phyloP scores from a whole-genome alignment of 139 green algal genomes.

The Yamagishiella unicocca region DNA sequence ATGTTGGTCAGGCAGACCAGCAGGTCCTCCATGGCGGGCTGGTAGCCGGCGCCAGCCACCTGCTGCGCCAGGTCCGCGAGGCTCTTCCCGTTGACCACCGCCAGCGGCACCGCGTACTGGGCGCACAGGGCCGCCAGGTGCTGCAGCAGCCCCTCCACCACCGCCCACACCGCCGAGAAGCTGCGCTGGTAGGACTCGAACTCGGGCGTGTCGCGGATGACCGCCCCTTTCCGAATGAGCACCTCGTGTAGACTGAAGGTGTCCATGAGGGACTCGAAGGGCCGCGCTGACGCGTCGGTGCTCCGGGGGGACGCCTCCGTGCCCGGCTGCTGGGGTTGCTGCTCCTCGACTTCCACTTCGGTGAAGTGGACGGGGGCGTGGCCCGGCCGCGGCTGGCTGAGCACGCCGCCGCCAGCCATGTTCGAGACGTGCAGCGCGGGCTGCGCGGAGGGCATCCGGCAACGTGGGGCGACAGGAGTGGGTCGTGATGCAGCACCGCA shows the following conservation, averaged over 20 bases:
- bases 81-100: slow-evolving; percentile 68
- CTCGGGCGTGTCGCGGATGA: slow-evolving; percentile 69
- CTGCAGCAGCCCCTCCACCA: slow-evolving; percentile 59
- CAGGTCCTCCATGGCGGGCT: slow-evolving; percentile 64
- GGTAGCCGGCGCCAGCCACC: slow-evolving; percentile 26
- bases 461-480: too few species aligned
- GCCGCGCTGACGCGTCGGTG: slow-evolving; percentile 3
- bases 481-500: too few species aligned
- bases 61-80: slow-evolving; percentile 60
- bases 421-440: slow-evolving; percentile 1
- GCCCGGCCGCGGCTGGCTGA: background rate
- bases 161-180: slow-evolving; percentile 59
- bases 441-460: background rate
- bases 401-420: slow-evolving; percentile 19
- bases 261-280: slow-evolving; percentile 75
- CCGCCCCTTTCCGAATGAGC: slow-evolving; percentile 65
- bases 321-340: background rate
- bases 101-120: slow-evolving; percentile 68
- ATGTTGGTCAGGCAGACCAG: slow-evolving; percentile 76
- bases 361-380: background rate
- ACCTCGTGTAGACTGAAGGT: slow-evolving; percentile 72
- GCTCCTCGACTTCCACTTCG: background rate
- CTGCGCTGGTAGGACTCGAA: slow-evolving; percentile 68
- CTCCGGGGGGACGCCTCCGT: background rate
- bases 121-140: slow-evolving; percentile 64